Percentiles rank a stretch among this genome's conserved stretches.
Conservation (phyloP, 345 rosid species). For the Chamaenerion angustifolium region DNA sequence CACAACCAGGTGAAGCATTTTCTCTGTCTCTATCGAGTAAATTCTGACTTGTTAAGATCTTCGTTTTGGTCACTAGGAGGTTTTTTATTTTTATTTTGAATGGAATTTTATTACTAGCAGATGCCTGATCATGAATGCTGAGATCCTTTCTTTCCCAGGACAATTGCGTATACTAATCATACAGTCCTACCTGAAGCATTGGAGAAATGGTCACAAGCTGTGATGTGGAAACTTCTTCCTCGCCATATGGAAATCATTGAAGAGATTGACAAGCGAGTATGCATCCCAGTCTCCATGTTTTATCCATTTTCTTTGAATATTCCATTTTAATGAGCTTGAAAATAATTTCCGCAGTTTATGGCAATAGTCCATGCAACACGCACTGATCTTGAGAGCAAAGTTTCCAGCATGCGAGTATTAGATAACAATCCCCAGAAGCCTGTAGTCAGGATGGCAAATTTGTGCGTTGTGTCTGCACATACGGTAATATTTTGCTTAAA, state of each 20-base stretch:
- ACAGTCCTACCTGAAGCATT: conserved; percentile 98
- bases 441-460: conserved; percentile 94
- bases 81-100: neutral
- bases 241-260: conserved; percentile 98
- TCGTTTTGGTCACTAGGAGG: conserved; percentile 1
- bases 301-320: conserved; percentile 5
- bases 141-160: conserved; percentile 34
- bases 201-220: conserved; percentile 91
- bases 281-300: conserved; percentile 1
- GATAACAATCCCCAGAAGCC: conserved; percentile 82
- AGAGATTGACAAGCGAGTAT: conserved; percentile 86
- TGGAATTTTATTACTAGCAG: neutral
- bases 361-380: conserved; percentile 34
- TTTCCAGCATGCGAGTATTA: conserved; percentile 60
- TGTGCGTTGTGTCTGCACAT: conserved; percentile 83
- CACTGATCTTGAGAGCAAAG: conserved; percentile 67
- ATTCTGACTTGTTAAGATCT: neutral
- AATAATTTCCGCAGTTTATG: conserved; percentile 36
- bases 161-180: conserved; percentile 91
- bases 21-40: neutral
- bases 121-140: conserved; percentile 6
- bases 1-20: conserved; percentile 37
- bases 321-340: conserved; percentile 7
- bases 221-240: conserved; percentile 96
- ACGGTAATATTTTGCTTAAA: conserved; percentile 33